Base-by-base conservation (phyloP, 129 eudicot genomes). In the Escallonia herrerae region DNA sequence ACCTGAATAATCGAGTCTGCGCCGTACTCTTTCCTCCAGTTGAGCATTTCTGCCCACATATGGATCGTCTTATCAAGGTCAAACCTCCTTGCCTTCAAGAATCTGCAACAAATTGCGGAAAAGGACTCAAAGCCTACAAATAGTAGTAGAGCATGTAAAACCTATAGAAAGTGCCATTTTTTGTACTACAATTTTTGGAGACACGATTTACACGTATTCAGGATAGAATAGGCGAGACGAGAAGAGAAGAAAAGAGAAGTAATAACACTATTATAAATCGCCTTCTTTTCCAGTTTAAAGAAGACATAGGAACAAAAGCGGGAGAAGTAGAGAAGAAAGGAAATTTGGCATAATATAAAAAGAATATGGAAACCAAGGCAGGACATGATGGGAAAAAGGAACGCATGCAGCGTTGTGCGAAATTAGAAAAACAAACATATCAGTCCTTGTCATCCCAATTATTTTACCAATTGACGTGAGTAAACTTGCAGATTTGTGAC, bases 21-120 rank as follows among this genome's bases (percentile, higher is more conserved):
- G 48, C 95, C 80, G 46, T 81, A 74, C 52, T 80, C 95, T 77
- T 79, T 83, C 85, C 98, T 86, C 98, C 98, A 93, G 54, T 80
- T 83, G 56, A 93, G 77, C 98, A 93, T 93, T 50, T 93, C 98
- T 22, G 65, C 56, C 98, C 98, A 93, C 98, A 93, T 93, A 64
- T 79, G 82, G 54, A 84, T 70, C 7, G 96, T 77, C 72, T 83
- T 93, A 71, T 82, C 84, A 77, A 89, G 69, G 72, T 93, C 98
- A 47, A 88, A 86, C 59, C 86, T 89, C 70, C 98, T 89, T 76
- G 98, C 98, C 75, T 80, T 93, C 74, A 88, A 74, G 58, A 93
- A 93, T 76, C 98, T 89, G 89, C 74, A 77, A 71, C 33, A 22
- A 22, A 22, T 22, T 22, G 33, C 0, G 33, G 33, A 22, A 22